A percentile compares a stretch with the other conserved stretches of the same genome.
These are phyloP conservation scores for Monilinia laxa DNA, from an alignment of 2,329 filamentous ascomycete species.

Conservation along the genomic window DNA sequence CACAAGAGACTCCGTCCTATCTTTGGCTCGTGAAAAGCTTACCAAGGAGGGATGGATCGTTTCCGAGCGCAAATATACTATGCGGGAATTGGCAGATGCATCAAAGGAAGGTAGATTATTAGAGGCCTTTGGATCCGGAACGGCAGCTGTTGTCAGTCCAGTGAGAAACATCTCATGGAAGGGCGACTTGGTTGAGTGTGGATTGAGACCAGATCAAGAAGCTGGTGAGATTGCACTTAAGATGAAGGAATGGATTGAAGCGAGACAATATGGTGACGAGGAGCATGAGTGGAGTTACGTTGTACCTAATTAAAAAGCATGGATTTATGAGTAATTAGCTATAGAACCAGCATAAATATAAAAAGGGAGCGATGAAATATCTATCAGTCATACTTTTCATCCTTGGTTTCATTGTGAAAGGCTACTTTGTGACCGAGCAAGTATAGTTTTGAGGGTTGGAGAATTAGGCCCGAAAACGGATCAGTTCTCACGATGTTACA, in stretches of 20 bases:
- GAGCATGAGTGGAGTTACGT: conserved; percentile 84
- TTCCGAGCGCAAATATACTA: conserved; percentile 86
- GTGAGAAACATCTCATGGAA: conserved; percentile 88
- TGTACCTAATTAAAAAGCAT: conserved; percentile 31
- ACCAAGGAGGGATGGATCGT: conserved; percentile 85
- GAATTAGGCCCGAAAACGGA: not conserved
- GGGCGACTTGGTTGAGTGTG: conserved; percentile 78
- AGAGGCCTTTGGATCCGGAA: conserved; percentile 92
- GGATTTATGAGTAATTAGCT: not conserved
- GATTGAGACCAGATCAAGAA: conserved; percentile 76
- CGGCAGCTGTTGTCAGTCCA: conserved; percentile 90
- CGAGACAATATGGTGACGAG: conserved; percentile 91
- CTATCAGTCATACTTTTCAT: conserved; percentile 5
- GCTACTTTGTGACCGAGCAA: not conserved
- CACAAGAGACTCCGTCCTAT: conserved; percentile 86
- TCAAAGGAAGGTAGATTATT: conserved; percentile 80
- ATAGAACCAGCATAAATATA: conserved; percentile 6
- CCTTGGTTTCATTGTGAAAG: not conserved
- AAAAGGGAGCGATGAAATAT: conserved; percentile 3
- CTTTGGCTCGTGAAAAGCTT: conserved; percentile 79
- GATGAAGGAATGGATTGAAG: conserved; percentile 98
- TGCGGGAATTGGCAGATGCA: conserved; percentile 80
- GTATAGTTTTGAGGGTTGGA: not conserved
- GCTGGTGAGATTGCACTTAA: conserved; percentile 79
- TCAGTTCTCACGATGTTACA: not conserved